These are phyloP conservation scores for Ramularia endophylla DNA, from an alignment of 2,329 filamentous ascomycete species.

Conservation along the genomic window DNA sequence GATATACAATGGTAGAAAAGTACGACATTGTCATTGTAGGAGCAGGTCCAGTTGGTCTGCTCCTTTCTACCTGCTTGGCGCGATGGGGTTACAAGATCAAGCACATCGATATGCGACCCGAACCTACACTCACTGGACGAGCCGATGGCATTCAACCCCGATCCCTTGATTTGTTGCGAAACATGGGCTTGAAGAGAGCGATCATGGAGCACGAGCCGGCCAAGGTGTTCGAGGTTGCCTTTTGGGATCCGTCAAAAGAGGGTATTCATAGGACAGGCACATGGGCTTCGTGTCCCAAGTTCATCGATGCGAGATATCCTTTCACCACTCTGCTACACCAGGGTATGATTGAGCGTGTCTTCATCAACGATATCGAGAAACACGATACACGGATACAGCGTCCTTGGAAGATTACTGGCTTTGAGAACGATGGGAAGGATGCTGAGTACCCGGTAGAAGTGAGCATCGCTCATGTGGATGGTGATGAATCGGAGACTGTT, in stretches of 20 bases:
- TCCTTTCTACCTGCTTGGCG: constrained; percentile 80
- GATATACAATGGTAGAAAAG: constrained; percentile 33
- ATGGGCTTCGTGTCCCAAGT: constrained; percentile 84
- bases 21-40: constrained; percentile 77
- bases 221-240: constrained; percentile 69
- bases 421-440: constrained; percentile 55
- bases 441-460: constrained; percentile 76
- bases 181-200: constrained; percentile 80
- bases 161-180: constrained; percentile 77
- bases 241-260: constrained; percentile 55
- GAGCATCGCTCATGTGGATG: constrained; percentile 69
- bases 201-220: constrained; percentile 86
- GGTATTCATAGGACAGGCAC: constrained; percentile 57
- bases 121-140: constrained; percentile 78
- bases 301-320: constrained; percentile 61
- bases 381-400: constrained; percentile 51
- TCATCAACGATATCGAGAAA: constrained; percentile 57
- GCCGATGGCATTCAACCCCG: constrained; percentile 90
- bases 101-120: constrained; percentile 84
- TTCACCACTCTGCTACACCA: constrained; percentile 59
- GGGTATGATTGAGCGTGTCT: constrained; percentile 57
- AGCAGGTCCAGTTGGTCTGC: constrained; percentile 80
- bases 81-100: constrained; percentile 94
- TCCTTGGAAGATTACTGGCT: constrained; percentile 57
- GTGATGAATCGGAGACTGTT: constrained; percentile 59